Conservation (phyloP, 1,284 basidiomycete species). For the Ceratobasidium theobromae region DNA sequence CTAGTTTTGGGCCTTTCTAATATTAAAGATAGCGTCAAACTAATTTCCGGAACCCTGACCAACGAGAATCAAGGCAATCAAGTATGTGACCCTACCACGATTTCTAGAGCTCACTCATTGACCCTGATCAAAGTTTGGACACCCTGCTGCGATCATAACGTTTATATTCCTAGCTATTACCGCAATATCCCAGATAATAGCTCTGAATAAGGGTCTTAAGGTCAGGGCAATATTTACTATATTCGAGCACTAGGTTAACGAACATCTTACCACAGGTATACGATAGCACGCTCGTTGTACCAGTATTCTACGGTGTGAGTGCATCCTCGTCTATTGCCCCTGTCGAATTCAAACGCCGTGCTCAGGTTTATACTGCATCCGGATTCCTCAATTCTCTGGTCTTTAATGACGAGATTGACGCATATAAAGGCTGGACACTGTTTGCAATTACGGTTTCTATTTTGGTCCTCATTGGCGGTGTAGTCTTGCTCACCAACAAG, state of each 20-base stretch:
- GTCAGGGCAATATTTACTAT: constrained; percentile 56
- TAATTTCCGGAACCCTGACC: constrained; percentile 71
- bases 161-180: constrained; percentile 76
- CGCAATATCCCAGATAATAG: constrained; percentile 86
- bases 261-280: not conserved
- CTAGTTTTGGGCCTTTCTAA: constrained; percentile 26
- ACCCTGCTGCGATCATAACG: constrained; percentile 78
- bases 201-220: constrained; percentile 81
- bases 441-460: constrained; percentile 86
- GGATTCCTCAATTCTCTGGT: constrained; percentile 68
- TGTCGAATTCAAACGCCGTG: not conserved
- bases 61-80: constrained; percentile 81
- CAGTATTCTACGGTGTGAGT: constrained; percentile 71
- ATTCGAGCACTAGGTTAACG: not conserved
- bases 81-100: constrained; percentile 19
- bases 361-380: constrained; percentile 31
- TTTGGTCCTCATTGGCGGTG: constrained; percentile 78
- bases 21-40: constrained; percentile 59
- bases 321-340: constrained; percentile 55
- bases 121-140: constrained; percentile 56
- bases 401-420: constrained; percentile 79
- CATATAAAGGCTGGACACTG: constrained; percentile 79
- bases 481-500: constrained; percentile 81
- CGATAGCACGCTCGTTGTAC: constrained; percentile 66
- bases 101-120: not conserved